Evolutionary conservation across 2,329 filamentous ascomycete species (phyloP).

Genomic region (Ophiognomonia clavigignenti-juglandacearum): DNA sequence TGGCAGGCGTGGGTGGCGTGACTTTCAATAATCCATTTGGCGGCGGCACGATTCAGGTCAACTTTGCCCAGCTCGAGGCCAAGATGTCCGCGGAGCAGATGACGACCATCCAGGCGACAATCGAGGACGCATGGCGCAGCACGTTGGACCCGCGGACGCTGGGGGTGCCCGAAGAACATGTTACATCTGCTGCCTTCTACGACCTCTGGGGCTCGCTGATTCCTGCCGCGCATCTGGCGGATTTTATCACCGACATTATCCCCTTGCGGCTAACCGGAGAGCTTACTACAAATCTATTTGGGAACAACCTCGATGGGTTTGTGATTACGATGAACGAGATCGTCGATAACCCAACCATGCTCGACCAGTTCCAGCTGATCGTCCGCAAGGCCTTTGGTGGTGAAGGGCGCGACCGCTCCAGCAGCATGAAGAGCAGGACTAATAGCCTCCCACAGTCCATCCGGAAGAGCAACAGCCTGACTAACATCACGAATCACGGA

Average conservation of each 20-base stretch:
- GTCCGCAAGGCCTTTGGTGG: slow-evolving; percentile 21
- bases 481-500: neutral
- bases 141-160: slow-evolving; percentile 35
- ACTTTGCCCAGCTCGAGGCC: slow-evolving; percentile 13
- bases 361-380: slow-evolving; percentile 41
- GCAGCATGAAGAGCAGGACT: slow-evolving; percentile 8
- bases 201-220: slow-evolving; percentile 46
- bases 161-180: slow-evolving; percentile 34
- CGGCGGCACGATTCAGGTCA: slow-evolving; percentile 3
- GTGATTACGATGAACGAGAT: slow-evolving; percentile 43
- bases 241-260: slow-evolving; percentile 33
- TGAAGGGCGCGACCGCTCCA: slow-evolving; percentile 14
- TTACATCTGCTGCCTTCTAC: slow-evolving; percentile 44
- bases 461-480: slow-evolving; percentile 7
- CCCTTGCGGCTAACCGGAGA: slow-evolving; percentile 21
- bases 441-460: slow-evolving; percentile 19
- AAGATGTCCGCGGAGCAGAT: slow-evolving; percentile 35
- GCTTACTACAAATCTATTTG: slow-evolving; percentile 32
- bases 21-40: slow-evolving; percentile 19
- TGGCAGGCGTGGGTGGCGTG: slow-evolving; percentile 14
- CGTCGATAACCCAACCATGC: slow-evolving; percentile 45
- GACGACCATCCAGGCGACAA: slow-evolving; percentile 33
- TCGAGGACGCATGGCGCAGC: slow-evolving; percentile 39
- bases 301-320: slow-evolving; percentile 30
- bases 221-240: slow-evolving; percentile 41